Base-by-base conservation (phyloP, 129 eudicot species). In the Pittosporum tobira region DNA sequence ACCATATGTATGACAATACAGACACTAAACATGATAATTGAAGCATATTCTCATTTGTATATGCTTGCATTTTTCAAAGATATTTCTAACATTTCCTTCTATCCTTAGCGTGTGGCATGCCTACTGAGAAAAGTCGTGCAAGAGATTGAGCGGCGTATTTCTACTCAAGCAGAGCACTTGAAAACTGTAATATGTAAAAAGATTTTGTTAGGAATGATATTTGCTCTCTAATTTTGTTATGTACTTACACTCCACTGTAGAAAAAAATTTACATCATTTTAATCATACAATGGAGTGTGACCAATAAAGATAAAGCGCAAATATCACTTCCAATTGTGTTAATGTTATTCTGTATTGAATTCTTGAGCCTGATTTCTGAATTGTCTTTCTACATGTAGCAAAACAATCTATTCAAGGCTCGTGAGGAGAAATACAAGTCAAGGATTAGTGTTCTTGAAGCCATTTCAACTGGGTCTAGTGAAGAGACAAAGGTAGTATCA, bases 71-170 rank as follows among this genome's bases (percentile, higher is more conserved):
- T 30, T 14, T 23, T 24, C 43, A 53, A 27, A 4, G 10, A 28
- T 48, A 12, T 12, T n/a, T 30, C 30, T 73, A 7, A 80, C 12
- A 7, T 25, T 56, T 54, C 12, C 38, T 66, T 51, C 36, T 21
- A 30, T 55, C 63, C 16, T 61, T 88, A 91, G 99, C 87, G 99
- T 16, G 90, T 91, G 46, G 87, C 99, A 54, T 87, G 90, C 77
- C 81, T 91, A 52, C 68, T 91, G 85, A 83, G 99, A 76, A 86
- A 91, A 79, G 99, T 91, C 4, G 80, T 91, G 49, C 96, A 91
- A 72, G 99, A 91, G 81, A 91, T 91, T 50, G 99, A 91, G 73
- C 69, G 90, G 48, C 83, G 99, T 46, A 86, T 91, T 51, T 68
- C 83, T 59, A 91, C 99, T 72, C 99, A 87, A 74, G 94, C 94